Conservation (phyloP, 2,329 filamentous ascomycete genomes). For the Reticulascus tulasneorum region DNA sequence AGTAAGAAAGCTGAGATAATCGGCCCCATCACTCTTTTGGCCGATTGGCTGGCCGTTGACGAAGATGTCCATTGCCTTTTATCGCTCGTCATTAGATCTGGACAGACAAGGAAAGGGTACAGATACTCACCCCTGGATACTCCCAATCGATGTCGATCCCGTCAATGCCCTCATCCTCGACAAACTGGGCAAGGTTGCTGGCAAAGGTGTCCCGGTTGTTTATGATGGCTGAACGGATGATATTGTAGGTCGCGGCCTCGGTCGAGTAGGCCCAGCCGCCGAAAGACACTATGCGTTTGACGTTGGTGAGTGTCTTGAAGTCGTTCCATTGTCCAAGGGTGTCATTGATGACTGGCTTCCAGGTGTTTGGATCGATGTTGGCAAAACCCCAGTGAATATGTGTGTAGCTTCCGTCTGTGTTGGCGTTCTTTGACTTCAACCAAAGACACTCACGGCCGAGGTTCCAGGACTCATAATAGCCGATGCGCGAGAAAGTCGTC, state of each 20-base stretch:
- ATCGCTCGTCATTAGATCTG: slow-evolving; percentile 18
- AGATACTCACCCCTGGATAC: slow-evolving; percentile 25
- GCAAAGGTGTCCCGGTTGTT: slow-evolving; percentile 26
- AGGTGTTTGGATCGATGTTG: slow-evolving; percentile 15
- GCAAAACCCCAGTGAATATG: slow-evolving; percentile 27
- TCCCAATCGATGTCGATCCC: slow-evolving; percentile 28
- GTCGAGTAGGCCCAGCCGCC: slow-evolving; percentile 37
- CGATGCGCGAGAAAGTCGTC: slow-evolving; percentile 3
- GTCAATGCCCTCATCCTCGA: slow-evolving; percentile 24
- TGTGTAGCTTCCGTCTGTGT: slow-evolving; percentile 14
- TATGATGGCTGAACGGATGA: slow-evolving; percentile 27
- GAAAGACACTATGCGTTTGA: slow-evolving; percentile 32
- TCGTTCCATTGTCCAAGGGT: slow-evolving; percentile 18
- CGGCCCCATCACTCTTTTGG: slow-evolving; percentile 17
- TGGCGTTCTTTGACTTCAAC: slow-evolving; percentile 16
- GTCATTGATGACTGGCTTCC: slow-evolving; percentile 16
- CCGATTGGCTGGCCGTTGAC: slow-evolving; percentile 13
- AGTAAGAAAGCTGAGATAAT: slow-evolving; percentile 26
- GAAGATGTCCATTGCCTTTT: slow-evolving; percentile 14
- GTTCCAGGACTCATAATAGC: slow-evolving; percentile 27
- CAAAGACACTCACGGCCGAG: slow-evolving; percentile 20
- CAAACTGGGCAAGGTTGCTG: slow-evolving; percentile 24
- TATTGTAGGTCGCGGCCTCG: slow-evolving; percentile 21
- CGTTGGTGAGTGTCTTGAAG: slow-evolving; percentile 16
- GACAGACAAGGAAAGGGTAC: background rate